Evolutionary conservation across 164 flowering plant species (phyloP).

Genomic region (Annona squamosa): DNA sequence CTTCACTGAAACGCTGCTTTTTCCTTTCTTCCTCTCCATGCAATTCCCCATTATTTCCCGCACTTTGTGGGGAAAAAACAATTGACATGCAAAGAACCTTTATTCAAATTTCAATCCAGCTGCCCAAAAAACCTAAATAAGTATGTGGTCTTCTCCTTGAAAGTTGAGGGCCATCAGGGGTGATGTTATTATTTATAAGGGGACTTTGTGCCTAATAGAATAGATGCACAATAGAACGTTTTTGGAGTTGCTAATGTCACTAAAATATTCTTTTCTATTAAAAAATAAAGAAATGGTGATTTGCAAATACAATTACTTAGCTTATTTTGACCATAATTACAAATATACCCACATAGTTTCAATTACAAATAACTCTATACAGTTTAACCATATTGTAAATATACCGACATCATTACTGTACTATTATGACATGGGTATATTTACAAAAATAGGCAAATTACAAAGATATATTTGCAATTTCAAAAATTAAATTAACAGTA

Average conservation of each 20-base stretch:
- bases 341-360: too few species aligned
- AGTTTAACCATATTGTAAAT: too few species aligned
- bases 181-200: neutral
- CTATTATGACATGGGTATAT: too few species aligned
- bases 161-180: neutral
- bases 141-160: neutral
- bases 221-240: neutral
- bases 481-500: too few species aligned
- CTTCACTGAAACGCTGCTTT: constrained; percentile 39
- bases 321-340: too few species aligned
- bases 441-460: too few species aligned
- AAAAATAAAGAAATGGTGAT: too few species aligned
- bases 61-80: neutral
- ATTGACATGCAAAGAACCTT: neutral
- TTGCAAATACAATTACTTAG: neutral
- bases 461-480: too few species aligned
- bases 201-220: neutral
- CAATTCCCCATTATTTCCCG: constrained; percentile 45
- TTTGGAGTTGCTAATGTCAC: neutral
- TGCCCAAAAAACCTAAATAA: neutral
- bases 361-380: too few species aligned
- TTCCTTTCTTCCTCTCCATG: constrained; percentile 19
- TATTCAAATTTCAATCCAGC: too few species aligned
- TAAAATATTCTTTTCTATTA: neutral
- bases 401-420: too few species aligned